These are phyloP conservation scores for Colletotrichum eleusines DNA, from an alignment of 2,329 filamentous ascomycete genomes.

Conservation along the genomic window DNA sequence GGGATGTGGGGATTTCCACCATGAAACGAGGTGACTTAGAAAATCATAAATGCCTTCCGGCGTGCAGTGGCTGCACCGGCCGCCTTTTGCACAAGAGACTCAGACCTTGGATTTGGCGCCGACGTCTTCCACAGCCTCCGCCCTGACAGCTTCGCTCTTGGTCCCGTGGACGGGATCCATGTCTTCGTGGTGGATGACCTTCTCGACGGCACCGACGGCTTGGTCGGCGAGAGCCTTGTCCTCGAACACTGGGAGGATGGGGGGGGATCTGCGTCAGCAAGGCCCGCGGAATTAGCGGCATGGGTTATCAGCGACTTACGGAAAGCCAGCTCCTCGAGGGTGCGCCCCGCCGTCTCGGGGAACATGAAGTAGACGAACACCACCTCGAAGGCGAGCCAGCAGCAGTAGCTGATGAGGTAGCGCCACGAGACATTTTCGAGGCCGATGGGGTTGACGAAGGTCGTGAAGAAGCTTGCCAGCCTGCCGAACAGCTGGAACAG, in stretches of 20 bases:
- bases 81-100: not conserved
- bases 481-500: constrained; percentile 51
- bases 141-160: constrained; percentile 23
- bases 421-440: constrained; percentile 35
- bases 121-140: constrained; percentile 29
- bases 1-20: not conserved
- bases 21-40: not conserved
- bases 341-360: constrained; percentile 81
- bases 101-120: constrained; percentile 34
- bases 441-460: constrained; percentile 43
- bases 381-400: constrained; percentile 47
- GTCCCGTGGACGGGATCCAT: constrained; percentile 23
- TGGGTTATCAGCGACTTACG: constrained; percentile 9
- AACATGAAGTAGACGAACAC: constrained; percentile 80
- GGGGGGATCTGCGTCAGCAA: not conserved
- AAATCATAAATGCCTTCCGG: not conserved
- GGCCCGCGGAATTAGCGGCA: not conserved
- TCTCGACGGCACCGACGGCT: constrained; percentile 47
- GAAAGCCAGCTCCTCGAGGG: constrained; percentile 71
- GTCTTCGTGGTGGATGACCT: constrained; percentile 46
- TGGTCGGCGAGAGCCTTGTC: constrained; percentile 48
- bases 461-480: constrained; percentile 41
- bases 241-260: constrained; percentile 48
- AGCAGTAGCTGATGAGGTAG: constrained; percentile 43
- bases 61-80: not conserved